A percentile compares a stretch with the other conserved stretches of the same genome.
phyloP scores from a whole-genome alignment of 164 flowering plant genomes.

The Dillenia suffruticosa region DNA sequence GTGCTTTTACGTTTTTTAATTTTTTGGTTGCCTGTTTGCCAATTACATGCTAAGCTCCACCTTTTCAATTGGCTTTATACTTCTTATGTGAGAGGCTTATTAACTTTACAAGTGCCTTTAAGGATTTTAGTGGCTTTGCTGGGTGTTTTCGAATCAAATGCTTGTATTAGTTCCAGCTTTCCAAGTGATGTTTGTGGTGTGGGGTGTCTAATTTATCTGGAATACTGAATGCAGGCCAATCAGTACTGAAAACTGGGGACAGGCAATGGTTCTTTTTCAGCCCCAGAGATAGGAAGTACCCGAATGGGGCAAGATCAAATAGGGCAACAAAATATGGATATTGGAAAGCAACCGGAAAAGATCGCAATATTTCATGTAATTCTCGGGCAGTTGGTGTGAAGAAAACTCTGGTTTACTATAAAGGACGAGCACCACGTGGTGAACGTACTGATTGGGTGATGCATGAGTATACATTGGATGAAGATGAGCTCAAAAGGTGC shows the following conservation, averaged over 20 bases:
- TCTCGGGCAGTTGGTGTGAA: constrained; percentile 67
- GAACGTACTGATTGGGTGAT: constrained; percentile 95
- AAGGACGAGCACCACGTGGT: constrained; percentile 86
- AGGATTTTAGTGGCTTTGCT: too few species aligned
- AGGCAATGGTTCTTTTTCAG: constrained; percentile 93
- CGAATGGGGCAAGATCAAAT: constrained; percentile 75
- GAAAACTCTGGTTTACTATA: constrained; percentile 80
- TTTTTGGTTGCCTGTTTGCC: too few species aligned
- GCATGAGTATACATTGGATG: constrained; percentile 90
- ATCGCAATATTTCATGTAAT: constrained; percentile 52
- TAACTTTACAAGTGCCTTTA: too few species aligned
- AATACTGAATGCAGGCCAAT: constrained; percentile 27
- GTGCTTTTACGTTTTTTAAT: too few species aligned
- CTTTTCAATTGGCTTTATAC: too few species aligned
- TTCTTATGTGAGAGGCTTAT: too few species aligned
- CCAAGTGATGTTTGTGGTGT: too few species aligned
- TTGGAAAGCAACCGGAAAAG: constrained; percentile 98
- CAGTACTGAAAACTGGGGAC: constrained; percentile 66
- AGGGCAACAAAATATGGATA: constrained; percentile 79
- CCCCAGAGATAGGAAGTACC: constrained; percentile 83
- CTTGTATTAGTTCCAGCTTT: too few species aligned
- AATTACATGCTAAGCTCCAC: too few species aligned
- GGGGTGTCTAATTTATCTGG: too few species aligned
- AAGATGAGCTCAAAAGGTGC: constrained; percentile 84
- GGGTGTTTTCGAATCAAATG: too few species aligned